Conservation (phyloP, 306 rosid genomes). For the Pterocarpus macrocarpus region DNA sequence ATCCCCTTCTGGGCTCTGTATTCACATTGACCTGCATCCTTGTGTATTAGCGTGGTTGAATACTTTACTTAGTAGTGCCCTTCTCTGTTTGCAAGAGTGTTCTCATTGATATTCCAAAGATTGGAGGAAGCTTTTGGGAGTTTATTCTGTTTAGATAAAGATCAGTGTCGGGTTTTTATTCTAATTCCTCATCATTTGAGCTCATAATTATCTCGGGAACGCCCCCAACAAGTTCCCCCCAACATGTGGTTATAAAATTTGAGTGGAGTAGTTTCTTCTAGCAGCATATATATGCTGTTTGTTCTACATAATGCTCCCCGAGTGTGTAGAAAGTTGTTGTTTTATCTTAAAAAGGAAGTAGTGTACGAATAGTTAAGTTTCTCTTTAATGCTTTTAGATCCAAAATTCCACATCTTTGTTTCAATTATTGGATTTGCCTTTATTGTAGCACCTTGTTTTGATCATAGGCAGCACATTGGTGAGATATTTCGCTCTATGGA, state of each 20-base stretch:
- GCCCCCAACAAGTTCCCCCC: background rate
- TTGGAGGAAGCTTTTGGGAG: no score
- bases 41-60: no score
- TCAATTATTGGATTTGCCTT: background rate
- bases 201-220: no score
- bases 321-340: background rate
- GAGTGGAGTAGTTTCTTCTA: background rate
- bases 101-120: no score
- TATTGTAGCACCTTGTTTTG: no score
- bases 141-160: background rate
- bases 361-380: background rate
- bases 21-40: no score
- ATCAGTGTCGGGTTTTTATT: background rate
- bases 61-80: no score
- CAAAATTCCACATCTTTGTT: background rate
- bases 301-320: background rate
- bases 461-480: background rate
- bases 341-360: no score
- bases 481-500: slow-evolving; percentile 15
- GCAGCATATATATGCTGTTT: background rate
- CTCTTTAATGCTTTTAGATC: background rate
- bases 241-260: no score
- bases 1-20: no score
- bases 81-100: no score
- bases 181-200: background rate